Base-by-base conservation (phyloP, 2,329 filamentous ascomycete genomes). In the Pseudocercospora vitis region DNA sequence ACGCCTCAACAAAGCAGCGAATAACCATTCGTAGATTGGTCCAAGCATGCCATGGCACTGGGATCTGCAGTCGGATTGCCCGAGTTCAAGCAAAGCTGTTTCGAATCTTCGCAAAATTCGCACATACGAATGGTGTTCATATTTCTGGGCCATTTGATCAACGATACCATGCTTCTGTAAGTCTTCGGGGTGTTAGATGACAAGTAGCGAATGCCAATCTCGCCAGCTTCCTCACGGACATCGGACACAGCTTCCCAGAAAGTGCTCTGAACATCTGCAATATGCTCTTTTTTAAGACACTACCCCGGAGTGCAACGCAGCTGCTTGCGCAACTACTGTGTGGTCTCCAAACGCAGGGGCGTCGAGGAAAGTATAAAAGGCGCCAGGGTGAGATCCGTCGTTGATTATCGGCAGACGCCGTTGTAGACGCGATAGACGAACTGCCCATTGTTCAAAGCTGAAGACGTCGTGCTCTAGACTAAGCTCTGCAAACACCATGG, bases 11-110 rank as follows among this genome's bases (percentile, higher is more conserved):
- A 73, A 71, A 0, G 69, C 70, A 21, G 68, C 67, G 42, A 78
- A 78, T 48, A 76, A 75, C 75, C 75, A 78, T 57, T 77, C 75
- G 37, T 77, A 76, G 26, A 77, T 76, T 0, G 73, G 76, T 0
- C 75, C 75, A 5, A 78, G 66, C 74, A 78, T 48, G 57, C 78
- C 75, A 57, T 78, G 75, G 42, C 75, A 75, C 58, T 76, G 76
- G 12, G 67, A 71, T 16, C 73, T 65, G 60, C 73, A 76, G 7
- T 69, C 69, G 40, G 75, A 71, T 57, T 75, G 73, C 73, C 73
- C 76, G 47, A 76, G 76, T 56, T 76, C 74, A 8, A 71, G 64
- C 2, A 76, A 62, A 0, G 70, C 76, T 2, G 74, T 76, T 56
- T 78, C 76, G 0, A 75, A 75, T 2, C 70, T 66, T 1, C 74